phyloP scores from a whole-genome alignment of 176 grass and related monocot species.

The Ananas comosus region DNA sequence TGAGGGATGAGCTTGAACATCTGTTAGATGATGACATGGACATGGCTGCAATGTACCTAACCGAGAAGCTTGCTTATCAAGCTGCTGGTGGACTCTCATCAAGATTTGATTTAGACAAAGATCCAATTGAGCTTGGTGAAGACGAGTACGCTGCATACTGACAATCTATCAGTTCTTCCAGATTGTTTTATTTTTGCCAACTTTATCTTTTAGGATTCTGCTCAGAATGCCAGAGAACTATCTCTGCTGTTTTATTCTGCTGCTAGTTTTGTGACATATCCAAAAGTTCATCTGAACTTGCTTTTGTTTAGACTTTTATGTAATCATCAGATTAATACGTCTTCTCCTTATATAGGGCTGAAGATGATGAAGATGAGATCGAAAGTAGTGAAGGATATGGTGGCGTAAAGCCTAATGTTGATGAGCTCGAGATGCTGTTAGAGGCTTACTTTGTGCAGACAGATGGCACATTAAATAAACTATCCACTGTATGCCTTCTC shows the following conservation, averaged over 20 bases:
- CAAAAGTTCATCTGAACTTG: too few species aligned
- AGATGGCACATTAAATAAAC: constrained; percentile 78
- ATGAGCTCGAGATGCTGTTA: constrained; percentile 89
- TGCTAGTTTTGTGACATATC: too few species aligned
- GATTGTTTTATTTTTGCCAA: constrained; percentile 3
- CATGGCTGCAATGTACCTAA: constrained; percentile 94
- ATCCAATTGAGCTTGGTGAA: constrained; percentile 31
- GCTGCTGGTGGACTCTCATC: constrained; percentile 57
- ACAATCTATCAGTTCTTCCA: too few species aligned
- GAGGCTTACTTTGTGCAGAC: constrained; percentile 95
- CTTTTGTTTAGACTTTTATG: too few species aligned
- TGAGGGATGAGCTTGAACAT: constrained; percentile 84
- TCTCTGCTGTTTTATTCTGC: too few species aligned
- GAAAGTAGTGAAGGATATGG: constrained; percentile 49
- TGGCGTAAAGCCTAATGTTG: constrained; percentile 65
- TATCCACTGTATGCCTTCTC: constrained; percentile 50
- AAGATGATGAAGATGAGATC: constrained; percentile 46
- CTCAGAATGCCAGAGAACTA: too few species aligned
- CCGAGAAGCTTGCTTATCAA: constrained; percentile 57
- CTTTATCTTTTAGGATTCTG: not conserved
- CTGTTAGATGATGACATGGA: constrained; percentile 94
- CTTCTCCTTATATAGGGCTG: constrained; percentile 31
- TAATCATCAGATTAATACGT: too few species aligned
- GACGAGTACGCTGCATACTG: constrained; percentile 27
- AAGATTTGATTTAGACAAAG: constrained; percentile 41